Percentiles rank a stretch among this genome's conserved stretches.
Conservation (phyloP, 352 stramenopile species). For the Phytophthora aleatoria region DNA sequence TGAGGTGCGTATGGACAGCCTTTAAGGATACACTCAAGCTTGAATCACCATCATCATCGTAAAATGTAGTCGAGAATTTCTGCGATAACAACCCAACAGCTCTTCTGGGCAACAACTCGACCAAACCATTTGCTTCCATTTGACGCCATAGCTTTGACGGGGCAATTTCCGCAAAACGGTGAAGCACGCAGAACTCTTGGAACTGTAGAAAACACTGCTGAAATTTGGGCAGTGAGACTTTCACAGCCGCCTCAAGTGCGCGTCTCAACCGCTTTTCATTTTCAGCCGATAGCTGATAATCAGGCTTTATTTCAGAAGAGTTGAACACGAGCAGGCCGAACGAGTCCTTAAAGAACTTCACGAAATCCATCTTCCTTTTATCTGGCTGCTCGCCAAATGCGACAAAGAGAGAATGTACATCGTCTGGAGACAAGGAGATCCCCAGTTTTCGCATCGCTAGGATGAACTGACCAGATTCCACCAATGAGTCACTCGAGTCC, state of each 20-base stretch:
- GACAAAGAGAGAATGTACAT: slow-evolving; percentile 34
- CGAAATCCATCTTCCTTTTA: slow-evolving; percentile 32
- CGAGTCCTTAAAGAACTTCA: slow-evolving; percentile 24
- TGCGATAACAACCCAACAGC: slow-evolving; percentile 42
- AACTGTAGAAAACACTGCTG: slow-evolving; percentile 40
- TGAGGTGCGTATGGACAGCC: slow-evolving; percentile 34
- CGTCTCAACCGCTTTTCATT: slow-evolving; percentile 39
- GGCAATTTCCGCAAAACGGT: slow-evolving; percentile 42
- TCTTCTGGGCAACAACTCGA: slow-evolving; percentile 47
- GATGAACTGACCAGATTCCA: slow-evolving; percentile 35
- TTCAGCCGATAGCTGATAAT: slow-evolving; percentile 21
- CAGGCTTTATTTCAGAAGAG: not conserved
- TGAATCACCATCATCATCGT: slow-evolving; percentile 12
- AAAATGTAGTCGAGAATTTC: slow-evolving; percentile 36
- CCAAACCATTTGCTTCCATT: slow-evolving; percentile 52
- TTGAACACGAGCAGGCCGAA: slow-evolving; percentile 8
- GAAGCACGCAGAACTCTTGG: slow-evolving; percentile 59
- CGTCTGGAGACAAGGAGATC: slow-evolving; percentile 25
- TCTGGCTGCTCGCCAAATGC: slow-evolving; percentile 24
- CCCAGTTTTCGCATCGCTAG: slow-evolving; percentile 38
- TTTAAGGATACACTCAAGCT: slow-evolving; percentile 36
- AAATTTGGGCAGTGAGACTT: slow-evolving; percentile 39
- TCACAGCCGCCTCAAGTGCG: slow-evolving; percentile 35
- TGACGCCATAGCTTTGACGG: slow-evolving; percentile 47
- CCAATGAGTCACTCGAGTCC: slow-evolving; percentile 3